Evolutionary conservation across 768 basidiomycete genomes (phyloP).

Genomic region (Omphalotus guepiniiformis): DNA sequence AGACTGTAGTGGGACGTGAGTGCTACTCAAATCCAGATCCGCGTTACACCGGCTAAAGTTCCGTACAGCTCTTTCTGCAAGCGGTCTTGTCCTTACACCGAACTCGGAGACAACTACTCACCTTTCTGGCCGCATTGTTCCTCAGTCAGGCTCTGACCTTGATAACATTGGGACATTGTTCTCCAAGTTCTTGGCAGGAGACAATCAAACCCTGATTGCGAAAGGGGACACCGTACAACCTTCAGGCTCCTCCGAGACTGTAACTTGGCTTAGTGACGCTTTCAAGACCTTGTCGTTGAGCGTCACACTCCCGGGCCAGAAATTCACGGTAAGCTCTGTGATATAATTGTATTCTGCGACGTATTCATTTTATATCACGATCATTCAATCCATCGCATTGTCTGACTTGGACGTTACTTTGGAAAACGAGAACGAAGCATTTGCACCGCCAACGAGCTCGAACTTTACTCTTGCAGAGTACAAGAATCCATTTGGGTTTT

Average conservation of each 20-base stretch:
- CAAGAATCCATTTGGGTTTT: conserved; percentile 76
- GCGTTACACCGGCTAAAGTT: conserved; percentile 5
- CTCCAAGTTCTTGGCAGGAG: conserved; percentile 57
- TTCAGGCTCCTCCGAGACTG: conserved; percentile 42
- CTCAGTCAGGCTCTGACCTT: conserved; percentile 53
- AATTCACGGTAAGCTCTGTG: conserved; percentile 36
- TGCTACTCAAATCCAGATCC: conserved; percentile 3
- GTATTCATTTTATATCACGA: conserved; percentile 24
- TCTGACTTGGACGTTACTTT: conserved; percentile 54
- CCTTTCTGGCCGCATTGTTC: conserved; percentile 60
- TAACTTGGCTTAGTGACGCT: conserved; percentile 65
- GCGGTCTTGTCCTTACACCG: conserved; percentile 46
- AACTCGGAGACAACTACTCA: conserved; percentile 44
- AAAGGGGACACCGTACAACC: conserved; percentile 61
- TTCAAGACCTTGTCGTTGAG: conserved; percentile 61
- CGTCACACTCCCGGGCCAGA: conserved; percentile 60
- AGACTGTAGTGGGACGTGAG: conserved; percentile 58
- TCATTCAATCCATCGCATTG: conserved; percentile 61
- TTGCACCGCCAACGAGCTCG: conserved; percentile 57
- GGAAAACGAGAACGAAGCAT: conserved; percentile 47
- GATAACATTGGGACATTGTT: conserved; percentile 58
- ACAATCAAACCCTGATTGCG: conserved; percentile 58
- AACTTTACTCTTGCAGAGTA: conserved; percentile 51
- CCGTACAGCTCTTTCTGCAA: conserved; percentile 46
- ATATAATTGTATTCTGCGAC: neutral